Percentiles rank a stretch among this genome's conserved stretches.
Evolutionary conservation across 192 early-diverging fungal genomes (phyloP).

Genomic region (Cladochytrium replicatum): DNA sequence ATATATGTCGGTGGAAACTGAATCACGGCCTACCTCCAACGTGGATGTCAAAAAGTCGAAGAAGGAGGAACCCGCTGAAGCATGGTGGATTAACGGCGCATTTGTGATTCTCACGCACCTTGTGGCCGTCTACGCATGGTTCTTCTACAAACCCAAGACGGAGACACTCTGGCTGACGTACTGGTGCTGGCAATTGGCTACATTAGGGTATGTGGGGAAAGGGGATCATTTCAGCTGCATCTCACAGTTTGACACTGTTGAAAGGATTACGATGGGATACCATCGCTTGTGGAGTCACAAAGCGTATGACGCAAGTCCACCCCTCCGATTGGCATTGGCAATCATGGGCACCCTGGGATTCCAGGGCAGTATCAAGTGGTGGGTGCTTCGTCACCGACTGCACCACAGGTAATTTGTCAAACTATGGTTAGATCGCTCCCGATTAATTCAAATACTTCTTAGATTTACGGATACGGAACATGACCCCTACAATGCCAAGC

Average conservation of each 20-base stretch:
- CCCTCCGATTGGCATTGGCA: slow-evolving; percentile 24
- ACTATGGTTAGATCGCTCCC: background rate
- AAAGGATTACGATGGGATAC: slow-evolving; percentile 46
- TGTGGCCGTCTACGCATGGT: slow-evolving; percentile 6
- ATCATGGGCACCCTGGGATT: slow-evolving; percentile 31
- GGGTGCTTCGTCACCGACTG: slow-evolving; percentile 37
- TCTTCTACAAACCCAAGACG: slow-evolving; percentile 14
- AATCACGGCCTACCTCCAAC: no score
- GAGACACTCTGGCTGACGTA: slow-evolving; percentile 4
- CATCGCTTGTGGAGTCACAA: slow-evolving; percentile 46
- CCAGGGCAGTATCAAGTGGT: slow-evolving; percentile 46
- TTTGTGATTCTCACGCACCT: slow-evolving; percentile 15
- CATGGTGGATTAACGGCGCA: slow-evolving; percentile 20
- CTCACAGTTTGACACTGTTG: background rate
- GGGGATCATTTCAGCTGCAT: background rate
- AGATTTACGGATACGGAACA: slow-evolving; percentile 38
- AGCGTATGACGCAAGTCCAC: slow-evolving; percentile 31
- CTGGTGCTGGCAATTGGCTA: slow-evolving; percentile 5
- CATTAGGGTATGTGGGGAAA: slow-evolving; percentile 15
- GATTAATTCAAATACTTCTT: background rate
- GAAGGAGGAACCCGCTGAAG: no score
- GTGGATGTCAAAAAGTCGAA: no score
- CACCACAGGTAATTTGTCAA: slow-evolving; percentile 38
- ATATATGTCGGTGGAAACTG: no score
- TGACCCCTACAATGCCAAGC: slow-evolving; percentile 42